Percentiles rank a stretch among this genome's conserved stretches.
These are phyloP conservation scores for Combretum micranthum DNA, from an alignment of 345 rosid species.

Conservation along the genomic window DNA sequence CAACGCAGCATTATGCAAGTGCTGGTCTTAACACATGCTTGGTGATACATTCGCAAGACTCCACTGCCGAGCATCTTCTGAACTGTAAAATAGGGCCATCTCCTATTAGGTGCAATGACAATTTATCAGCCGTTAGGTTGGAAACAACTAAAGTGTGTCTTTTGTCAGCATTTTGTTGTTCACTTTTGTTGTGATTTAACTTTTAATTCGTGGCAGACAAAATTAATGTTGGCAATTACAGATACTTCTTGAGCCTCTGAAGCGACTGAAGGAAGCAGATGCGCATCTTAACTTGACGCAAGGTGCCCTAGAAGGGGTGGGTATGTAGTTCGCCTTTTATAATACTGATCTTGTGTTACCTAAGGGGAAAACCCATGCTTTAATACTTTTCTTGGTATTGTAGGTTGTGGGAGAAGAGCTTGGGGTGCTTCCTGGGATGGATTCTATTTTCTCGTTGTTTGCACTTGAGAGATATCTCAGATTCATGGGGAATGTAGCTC, in stretches of 20 bases:
- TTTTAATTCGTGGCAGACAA: background rate
- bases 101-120: constrained; percentile 41
- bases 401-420: constrained; percentile 98
- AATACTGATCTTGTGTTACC: background rate
- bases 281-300: constrained; percentile 66
- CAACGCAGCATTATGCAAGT: constrained; percentile 65
- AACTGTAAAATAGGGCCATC: constrained; percentile 67
- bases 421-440: constrained; percentile 97
- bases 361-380: background rate
- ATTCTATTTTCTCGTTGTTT: constrained; percentile 56
- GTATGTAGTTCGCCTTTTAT: constrained; percentile 36
- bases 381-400: constrained; percentile 10
- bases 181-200: background rate
- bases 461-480: constrained; percentile 52
- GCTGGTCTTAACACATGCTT: constrained; percentile 70
- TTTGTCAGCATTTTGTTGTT: constrained; percentile 5
- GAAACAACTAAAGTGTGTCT: constrained; percentile 66
- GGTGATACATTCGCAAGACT: constrained; percentile 75
- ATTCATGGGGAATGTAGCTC: constrained; percentile 37
- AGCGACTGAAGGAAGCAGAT: constrained; percentile 68
- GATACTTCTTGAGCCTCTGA: constrained; percentile 91
- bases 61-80: constrained; percentile 64
- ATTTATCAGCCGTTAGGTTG: constrained; percentile 66
- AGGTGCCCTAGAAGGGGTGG: constrained; percentile 93
- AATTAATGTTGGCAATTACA: constrained; percentile 20